phyloP scores from a whole-genome alignment of 2,329 filamentous ascomycete species.

The Neoascochyta sp. region DNA sequence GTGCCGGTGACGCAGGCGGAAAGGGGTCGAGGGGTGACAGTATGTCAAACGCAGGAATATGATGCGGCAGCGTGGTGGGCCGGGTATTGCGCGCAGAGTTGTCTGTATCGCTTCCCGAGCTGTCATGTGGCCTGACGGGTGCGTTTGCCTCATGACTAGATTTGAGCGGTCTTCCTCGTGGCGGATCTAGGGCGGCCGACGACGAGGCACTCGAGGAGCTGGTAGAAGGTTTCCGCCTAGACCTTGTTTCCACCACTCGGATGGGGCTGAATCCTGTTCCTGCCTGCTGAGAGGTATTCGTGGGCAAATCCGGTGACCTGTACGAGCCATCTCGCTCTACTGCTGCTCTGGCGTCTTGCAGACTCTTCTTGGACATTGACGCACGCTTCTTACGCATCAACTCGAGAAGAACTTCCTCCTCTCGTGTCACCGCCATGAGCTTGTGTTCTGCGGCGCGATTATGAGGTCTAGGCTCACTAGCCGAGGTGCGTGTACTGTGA shows the following conservation, averaged over 20 bases:
- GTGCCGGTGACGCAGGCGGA: conserved; percentile 24
- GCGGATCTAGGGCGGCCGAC: conserved; percentile 18
- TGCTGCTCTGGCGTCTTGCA: too few relatives aligned
- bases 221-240: conserved; percentile 14
- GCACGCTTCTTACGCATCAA: conserved; percentile 50
- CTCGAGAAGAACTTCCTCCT: conserved; percentile 49
- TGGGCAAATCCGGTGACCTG: too few relatives aligned
- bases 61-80: conserved; percentile 16
- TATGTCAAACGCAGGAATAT: conserved; percentile 21
- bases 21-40: conserved; percentile 34
- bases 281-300: conserved; percentile 37
- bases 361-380: conserved; percentile 41
- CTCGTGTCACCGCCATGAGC: conserved; percentile 48
- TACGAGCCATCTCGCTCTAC: too few relatives aligned
- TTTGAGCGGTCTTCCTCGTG: conserved; percentile 24
- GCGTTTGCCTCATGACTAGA: conserved; percentile 12
- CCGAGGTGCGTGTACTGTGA: conserved; percentile 30
- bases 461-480: conserved; percentile 33
- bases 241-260: conserved; percentile 15
- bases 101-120: conserved; percentile 24
- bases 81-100: conserved; percentile 12
- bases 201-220: conserved; percentile 18
- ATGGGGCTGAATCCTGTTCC: conserved; percentile 18
- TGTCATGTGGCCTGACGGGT: conserved; percentile 26
- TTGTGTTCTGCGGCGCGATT: conserved; percentile 30